These are phyloP conservation scores for Diplodia scrobiculata DNA, from an alignment of 2,329 filamentous ascomycete species.

Conservation along the genomic window DNA sequence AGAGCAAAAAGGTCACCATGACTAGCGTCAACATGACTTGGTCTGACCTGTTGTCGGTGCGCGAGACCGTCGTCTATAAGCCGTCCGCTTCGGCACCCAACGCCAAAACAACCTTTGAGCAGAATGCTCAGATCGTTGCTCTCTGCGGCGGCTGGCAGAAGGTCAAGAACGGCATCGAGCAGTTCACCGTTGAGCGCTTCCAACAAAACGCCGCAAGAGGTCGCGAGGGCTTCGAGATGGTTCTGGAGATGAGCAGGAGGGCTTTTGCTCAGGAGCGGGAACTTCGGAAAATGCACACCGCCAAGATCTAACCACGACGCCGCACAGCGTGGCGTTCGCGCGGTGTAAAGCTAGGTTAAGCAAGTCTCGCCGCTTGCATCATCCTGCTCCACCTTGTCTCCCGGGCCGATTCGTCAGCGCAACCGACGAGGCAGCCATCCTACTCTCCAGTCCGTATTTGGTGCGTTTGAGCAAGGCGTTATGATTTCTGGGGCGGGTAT, in stretches of 20 bases:
- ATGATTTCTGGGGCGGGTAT: not conserved
- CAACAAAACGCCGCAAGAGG: conserved; percentile 88
- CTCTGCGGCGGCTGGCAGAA: conserved; percentile 96
- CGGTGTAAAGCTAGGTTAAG: not conserved
- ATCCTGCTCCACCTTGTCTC: not conserved
- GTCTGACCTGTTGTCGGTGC: conserved; percentile 85
- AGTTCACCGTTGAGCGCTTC: conserved; percentile 84
- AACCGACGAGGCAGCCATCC: not conserved
- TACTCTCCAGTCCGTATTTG: conserved; percentile 3
- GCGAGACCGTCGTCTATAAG: conserved; percentile 87
- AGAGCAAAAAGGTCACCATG: conserved; percentile 87
- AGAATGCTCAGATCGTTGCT: conserved; percentile 90
- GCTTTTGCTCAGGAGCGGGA: conserved; percentile 90
- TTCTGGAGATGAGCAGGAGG: conserved; percentile 87
- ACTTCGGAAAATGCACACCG: conserved; percentile 48
- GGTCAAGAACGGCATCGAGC: conserved; percentile 94
- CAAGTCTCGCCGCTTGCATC: conserved; percentile 17
- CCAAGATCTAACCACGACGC: conserved; percentile 36
- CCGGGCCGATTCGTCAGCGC: conserved; percentile 7
- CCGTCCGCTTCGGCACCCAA: conserved; percentile 56
- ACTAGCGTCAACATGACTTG: conserved; percentile 93
- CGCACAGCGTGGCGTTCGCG: not conserved
- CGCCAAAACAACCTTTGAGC: conserved; percentile 75
- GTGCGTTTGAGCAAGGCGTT: conserved; percentile 24
- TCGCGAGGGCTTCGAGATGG: conserved; percentile 90